Percentiles rank a stretch among this genome's conserved stretches.
phyloP scores from a whole-genome alignment of 305 asterid species.

The Fraxinus nigra region DNA sequence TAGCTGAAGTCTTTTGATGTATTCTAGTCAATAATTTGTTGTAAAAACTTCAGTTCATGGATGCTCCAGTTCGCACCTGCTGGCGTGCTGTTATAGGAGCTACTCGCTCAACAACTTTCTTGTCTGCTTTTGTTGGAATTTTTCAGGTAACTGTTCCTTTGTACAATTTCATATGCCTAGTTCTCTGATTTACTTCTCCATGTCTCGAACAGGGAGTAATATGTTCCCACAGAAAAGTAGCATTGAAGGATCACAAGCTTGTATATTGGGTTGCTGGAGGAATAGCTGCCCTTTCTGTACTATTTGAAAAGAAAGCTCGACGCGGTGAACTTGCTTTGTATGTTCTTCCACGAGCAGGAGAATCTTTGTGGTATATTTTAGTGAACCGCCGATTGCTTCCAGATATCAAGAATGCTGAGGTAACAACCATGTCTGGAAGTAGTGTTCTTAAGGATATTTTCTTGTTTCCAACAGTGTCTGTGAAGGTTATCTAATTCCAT shows the following conservation, averaged over 20 bases:
- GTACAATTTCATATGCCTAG: conserved; percentile 18
- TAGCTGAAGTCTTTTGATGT: not conserved
- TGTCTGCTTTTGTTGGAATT: conserved; percentile 93
- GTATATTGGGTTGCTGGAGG: conserved; percentile 94
- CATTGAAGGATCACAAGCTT: conserved; percentile 89
- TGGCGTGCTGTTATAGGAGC: conserved; percentile 85
- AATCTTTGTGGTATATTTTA: conserved; percentile 89
- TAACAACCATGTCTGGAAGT: conserved; percentile 25
- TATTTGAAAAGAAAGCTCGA: conserved; percentile 92
- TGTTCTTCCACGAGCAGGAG: conserved; percentile 98
- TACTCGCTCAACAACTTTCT: conserved; percentile 86
- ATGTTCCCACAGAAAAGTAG: conserved; percentile 86
- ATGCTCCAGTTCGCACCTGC: conserved; percentile 81
- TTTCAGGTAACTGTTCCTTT: conserved; percentile 66
- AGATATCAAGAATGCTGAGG: conserved; percentile 90
- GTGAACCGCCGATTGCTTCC: conserved; percentile 90
- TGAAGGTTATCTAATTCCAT: not conserved
- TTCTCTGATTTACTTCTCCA: conserved; percentile 38
- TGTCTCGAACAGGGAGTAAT: conserved; percentile 65
- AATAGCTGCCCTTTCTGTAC: conserved; percentile 79
- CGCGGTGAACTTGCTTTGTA: conserved; percentile 91
- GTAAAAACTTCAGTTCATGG: conserved; percentile 63
- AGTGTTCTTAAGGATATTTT: not conserved
- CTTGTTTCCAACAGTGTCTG: not conserved
- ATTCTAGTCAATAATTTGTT: conserved; percentile 5